Evolutionary conservation across 371 early-diverging fungal genomes (phyloP), one percentile per base, ranked within the genome.

Genomic region (Mortierella sp.): DNA sequence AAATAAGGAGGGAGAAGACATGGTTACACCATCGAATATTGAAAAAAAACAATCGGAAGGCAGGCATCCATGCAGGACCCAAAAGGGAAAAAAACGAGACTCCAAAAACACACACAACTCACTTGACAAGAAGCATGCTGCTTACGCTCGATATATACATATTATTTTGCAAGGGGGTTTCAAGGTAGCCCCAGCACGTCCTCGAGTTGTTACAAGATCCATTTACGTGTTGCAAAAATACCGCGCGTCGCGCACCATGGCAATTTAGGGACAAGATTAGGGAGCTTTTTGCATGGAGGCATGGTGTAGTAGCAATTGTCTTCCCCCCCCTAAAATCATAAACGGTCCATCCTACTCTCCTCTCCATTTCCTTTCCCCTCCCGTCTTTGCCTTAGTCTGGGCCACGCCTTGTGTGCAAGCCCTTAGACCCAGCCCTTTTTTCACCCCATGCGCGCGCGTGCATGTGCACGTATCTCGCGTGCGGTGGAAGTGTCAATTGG

Each of bases 1-100:
- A 16, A 31, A 19, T 22, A 34, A 58, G 37, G 61, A 39, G 58
- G 4, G 31, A 50, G 52, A n/a, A n/a, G n/a, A n/a, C 26, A 61
- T 61, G 61, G 61, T 61, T 61, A 61, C 61, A 61, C 61, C 22
- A 61, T 61, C 58, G 58, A 55, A 55, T 22, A 7, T 22, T 34
- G 31, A 55, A 16, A 61, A 19, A 61, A 61, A 61, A 2, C 14
- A 53, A 37, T 58, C 6, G 34, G 37, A 58, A n/a, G n/a, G n/a
- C n/a, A n/a, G 37, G 37, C 61, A 34, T 34, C 34, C 61, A 61
- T 61, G 61, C 37, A 61, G 61, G 61, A 61, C 37, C 61, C 37
- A 37, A 22, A 34, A 19, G 47, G 11, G 45, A 45, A 22, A 45
- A 13, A 45, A 22, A n/a, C n/a, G 37, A 61, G 34, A 37, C 37